Evolutionary conservation across 257 asterid genomes (phyloP).

Genomic region (Solanum lycopersicoides): DNA sequence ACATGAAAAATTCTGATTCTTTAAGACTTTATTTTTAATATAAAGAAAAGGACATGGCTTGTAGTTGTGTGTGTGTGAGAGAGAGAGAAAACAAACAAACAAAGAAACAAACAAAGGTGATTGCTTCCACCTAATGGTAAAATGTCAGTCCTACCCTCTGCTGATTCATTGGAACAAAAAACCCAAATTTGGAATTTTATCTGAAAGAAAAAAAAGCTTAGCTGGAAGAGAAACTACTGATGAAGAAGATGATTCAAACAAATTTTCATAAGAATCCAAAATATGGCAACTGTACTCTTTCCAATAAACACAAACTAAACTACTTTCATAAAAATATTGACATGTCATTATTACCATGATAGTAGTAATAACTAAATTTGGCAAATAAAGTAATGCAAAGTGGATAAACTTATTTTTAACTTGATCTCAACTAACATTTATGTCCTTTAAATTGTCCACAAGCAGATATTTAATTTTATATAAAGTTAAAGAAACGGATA

Average conservation of each 20-base stretch:
- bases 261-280: slow-evolving; percentile 23
- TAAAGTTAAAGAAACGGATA: too few relatives aligned
- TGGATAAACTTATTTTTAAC: too few relatives aligned
- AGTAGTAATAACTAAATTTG: not conserved
- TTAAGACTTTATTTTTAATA: not conserved
- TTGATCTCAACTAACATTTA: not conserved
- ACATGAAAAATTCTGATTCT: not conserved
- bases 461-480: fast-evolving
- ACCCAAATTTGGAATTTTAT: not conserved
- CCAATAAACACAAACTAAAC: not conserved
- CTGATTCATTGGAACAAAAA: not conserved
- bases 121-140: not conserved
- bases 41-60: slow-evolving; percentile 2
- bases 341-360: not conserved
- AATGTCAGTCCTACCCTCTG: slow-evolving; percentile 23
- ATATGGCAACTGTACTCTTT: not conserved
- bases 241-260: slow-evolving; percentile 13
- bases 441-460: fast-evolving
- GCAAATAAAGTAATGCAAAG: not conserved
- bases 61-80: not conserved
- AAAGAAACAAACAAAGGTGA: slow-evolving; percentile 3
- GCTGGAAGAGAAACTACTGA: slow-evolving; percentile 26
- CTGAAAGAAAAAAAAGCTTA: slow-evolving; percentile 29
- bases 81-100: not conserved
- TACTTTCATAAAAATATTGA: not conserved